Evolutionary conservation across 257 asterid genomes (phyloP).

Genomic region (Marsdenia floribunda): DNA sequence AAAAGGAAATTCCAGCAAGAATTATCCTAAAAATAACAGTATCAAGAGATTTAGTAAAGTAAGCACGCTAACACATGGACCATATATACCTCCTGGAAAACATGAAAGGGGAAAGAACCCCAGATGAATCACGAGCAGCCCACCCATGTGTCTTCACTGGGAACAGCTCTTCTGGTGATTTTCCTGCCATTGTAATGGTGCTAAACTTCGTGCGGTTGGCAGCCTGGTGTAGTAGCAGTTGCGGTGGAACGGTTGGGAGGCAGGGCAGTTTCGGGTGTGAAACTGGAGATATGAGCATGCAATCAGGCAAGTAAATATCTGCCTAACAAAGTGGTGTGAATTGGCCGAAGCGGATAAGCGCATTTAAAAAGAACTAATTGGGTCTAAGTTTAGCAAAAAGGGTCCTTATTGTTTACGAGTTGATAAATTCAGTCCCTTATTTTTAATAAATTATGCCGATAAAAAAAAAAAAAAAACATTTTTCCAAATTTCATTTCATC

Average conservation of each 20-base stretch:
- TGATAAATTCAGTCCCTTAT: not conserved
- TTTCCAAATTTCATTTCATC: no score
- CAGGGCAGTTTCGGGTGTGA: not conserved
- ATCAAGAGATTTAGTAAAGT: not conserved
- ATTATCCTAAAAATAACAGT: not conserved
- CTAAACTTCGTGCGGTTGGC: not conserved
- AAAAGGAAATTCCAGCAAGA: not conserved
- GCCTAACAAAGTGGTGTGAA: not conserved
- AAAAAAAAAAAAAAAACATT: no score
- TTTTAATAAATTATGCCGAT: no score
- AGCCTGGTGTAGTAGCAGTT: not conserved
- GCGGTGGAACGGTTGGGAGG: not conserved
- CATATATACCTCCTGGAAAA: conserved; percentile 4
- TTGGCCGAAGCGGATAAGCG: not conserved
- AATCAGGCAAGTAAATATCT: not conserved
- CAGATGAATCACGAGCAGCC: conserved; percentile 11
- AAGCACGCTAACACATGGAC: not conserved
- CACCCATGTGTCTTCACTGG: conserved; percentile 2
- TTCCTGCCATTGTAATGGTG: not conserved
- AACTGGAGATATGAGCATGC: not conserved
- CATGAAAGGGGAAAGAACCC: conserved; percentile 4
- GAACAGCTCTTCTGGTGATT: not conserved
- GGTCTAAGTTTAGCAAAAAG: not conserved
- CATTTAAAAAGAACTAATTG: not conserved
- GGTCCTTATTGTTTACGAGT: not conserved